phyloP scores from a whole-genome alignment of 2,329 filamentous ascomycete species.

The Cercospora sp. region DNA sequence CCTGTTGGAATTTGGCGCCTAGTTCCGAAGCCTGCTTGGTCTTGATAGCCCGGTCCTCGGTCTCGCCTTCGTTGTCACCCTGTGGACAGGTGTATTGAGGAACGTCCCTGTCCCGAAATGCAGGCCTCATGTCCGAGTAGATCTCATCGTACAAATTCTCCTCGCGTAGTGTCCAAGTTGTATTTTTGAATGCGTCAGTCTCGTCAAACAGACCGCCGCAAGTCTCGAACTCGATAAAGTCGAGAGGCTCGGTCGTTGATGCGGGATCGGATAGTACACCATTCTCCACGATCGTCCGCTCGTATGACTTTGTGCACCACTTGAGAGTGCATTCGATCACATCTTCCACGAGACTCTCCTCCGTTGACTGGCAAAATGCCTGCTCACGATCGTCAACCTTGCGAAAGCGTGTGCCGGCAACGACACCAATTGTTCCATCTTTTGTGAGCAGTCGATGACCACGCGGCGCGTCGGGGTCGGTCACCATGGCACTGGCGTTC shows the following conservation, averaged over 20 bases:
- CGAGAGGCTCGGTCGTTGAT: neutral
- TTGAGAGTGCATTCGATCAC: neutral
- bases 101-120: neutral
- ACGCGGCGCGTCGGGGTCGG: neutral
- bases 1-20: neutral
- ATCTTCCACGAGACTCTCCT: neutral
- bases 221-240: neutral
- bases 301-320: neutral
- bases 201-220: neutral
- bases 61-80: neutral
- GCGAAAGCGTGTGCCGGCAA: neutral
- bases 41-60: neutral
- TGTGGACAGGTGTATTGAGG: neutral
- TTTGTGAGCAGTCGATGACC: neutral
- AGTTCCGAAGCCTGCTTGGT: neutral
- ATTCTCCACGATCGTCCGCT: neutral
- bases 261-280: neutral
- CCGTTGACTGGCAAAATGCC: neutral
- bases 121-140: neutral
- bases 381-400: neutral
- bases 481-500: neutral
- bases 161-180: too few relatives aligned
- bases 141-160: too few relatives aligned
- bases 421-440: neutral
- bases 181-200: too few relatives aligned